phyloP scores from a whole-genome alignment of 495 filamentous ascomycete species.

The Beverwykella pulmonaria region DNA sequence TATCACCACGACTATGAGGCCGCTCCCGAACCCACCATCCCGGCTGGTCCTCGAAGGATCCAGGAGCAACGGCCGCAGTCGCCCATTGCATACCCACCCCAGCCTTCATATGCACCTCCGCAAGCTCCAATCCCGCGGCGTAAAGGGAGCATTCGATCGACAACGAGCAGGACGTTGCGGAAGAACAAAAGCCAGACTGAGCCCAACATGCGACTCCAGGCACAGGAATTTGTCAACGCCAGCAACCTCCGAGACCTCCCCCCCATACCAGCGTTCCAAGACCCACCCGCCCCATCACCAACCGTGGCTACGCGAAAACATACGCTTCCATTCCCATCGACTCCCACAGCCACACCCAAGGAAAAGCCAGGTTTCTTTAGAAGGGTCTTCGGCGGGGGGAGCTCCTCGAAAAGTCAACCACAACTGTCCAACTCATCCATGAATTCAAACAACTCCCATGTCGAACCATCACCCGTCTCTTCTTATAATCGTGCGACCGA shows the following conservation, averaged over 20 bases:
- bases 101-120: conserved; percentile 38
- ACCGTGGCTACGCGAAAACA: conserved; percentile 59
- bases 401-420: conserved; percentile 52
- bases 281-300: conserved; percentile 56
- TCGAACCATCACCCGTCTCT: conserved; percentile 21
- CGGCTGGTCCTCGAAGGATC: conserved; percentile 68
- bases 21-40: conserved; percentile 85
- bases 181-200: conserved; percentile 61
- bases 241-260: conserved; percentile 37
- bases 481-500: conserved; percentile 19
- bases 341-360: conserved; percentile 51
- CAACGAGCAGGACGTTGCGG: conserved; percentile 59
- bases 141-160: conserved; percentile 65
- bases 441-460: conserved; percentile 13
- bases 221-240: conserved; percentile 44
- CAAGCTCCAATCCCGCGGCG: conserved; percentile 50
- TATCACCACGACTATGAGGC: conserved; percentile 72
- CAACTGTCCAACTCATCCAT: conserved; percentile 24
- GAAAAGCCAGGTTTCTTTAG: conserved; percentile 89
- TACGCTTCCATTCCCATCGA: conserved; percentile 41
- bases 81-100: conserved; percentile 39
- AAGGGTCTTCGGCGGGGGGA: conserved; percentile 70
- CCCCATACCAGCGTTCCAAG: conserved; percentile 33
- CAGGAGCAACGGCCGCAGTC: conserved; percentile 50
- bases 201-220: conserved; percentile 43